Base-by-base conservation (phyloP, 2,329 filamentous ascomycete genomes). In the Aspergillus latus region DNA sequence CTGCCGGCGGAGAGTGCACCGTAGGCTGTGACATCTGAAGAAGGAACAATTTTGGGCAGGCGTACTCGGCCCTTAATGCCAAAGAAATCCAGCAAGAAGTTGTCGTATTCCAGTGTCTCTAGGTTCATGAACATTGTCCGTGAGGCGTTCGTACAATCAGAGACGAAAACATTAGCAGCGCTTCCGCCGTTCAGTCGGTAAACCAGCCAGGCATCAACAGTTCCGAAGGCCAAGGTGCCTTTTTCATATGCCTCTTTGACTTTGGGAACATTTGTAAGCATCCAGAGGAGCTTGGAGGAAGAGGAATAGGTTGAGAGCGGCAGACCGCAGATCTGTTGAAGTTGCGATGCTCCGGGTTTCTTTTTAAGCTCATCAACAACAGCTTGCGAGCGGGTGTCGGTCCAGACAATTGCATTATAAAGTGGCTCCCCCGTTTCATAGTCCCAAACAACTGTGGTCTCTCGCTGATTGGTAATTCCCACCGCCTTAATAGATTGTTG, bases 81-180 rank as follows among this genome's bases (percentile, higher is more conserved):
- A 72, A 96, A 96, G 76, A 95, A 96, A 49, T 84, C 77, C 9
- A 96, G 78, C 13, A 95, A 82, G 36, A 80, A 80, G 56, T 90
- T 84, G 69, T 93, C 90, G 72, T 96, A 96, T 64, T 89, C 73
- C 54, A 91, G 80, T 2, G 86, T 92, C 65, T 85, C 81, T 49
- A 96, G 79, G 73, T 95, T 91, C 85, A 95, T 91, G 74, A 96
- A 94, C 91, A 96, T 95, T 53, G 91, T 96, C 65, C 92, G 82
- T 53, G 89, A 92, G 9, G 92, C 91, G 72, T 96, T 96, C 58
- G 89, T 91, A 45, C 87, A 84, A 72, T 96, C 92, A 0, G 92
- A 93, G 57, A 96, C 90, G 72, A 90, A 88, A 40, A 94, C 74
- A 58, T 88, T 84, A 45, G 81, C 83, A 46, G 82, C 76, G 36